Base-by-base conservation (phyloP, 768 basidiomycete species). In the Rhodotorula paludigena region DNA sequence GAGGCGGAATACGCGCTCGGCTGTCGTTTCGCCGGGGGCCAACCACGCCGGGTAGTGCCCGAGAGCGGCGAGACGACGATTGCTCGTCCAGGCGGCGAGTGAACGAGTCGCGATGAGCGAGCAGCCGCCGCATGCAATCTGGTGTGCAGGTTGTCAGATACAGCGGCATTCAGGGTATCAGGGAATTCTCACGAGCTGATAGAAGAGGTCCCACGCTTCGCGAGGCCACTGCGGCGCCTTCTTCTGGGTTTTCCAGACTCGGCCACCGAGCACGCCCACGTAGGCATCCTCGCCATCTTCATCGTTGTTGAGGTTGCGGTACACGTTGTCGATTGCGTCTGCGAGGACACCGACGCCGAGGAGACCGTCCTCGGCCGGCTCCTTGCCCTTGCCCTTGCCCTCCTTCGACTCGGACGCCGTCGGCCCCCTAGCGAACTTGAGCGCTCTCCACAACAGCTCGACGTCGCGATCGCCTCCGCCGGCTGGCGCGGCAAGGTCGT, bases 11-110 rank as follows among this genome's bases (percentile, higher is more conserved):
- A 63, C 32, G 57, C 64, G 64, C 60, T 72, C 71, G 20, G 66
- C 60, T 21, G 33, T 20, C 14, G 66, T 30, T 25, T 57, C 55
- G 57, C n/a, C 11, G 3, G 44, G 23, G 11, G 48, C 55, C 45
- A 62, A 47, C 66, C 66, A 72, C 3, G 66, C 66, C 9, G 66
- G 66, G 42, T 56, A 56, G 32, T 57, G 66, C 6, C 71, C 71
- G 45, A 72, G 64, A 4, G 56, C 41, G 9, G 71, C 71, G 57
- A 72, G 66, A 15, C 71, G 66, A 11, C 71, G 71, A 36, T 72
- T 72, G 23, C 38, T 49, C 20, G 64, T 60, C 66, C 66, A 66
- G 20, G 66, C 20, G 14, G 36, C 0, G 41, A 68, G 36, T 0
- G 63, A 65, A 23, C 41, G 66, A 2, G 66, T 68, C 25, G 60